These are phyloP conservation scores for Omphalotus olearius DNA, from an alignment of 1,284 basidiomycete genomes.

Conservation along the genomic window DNA sequence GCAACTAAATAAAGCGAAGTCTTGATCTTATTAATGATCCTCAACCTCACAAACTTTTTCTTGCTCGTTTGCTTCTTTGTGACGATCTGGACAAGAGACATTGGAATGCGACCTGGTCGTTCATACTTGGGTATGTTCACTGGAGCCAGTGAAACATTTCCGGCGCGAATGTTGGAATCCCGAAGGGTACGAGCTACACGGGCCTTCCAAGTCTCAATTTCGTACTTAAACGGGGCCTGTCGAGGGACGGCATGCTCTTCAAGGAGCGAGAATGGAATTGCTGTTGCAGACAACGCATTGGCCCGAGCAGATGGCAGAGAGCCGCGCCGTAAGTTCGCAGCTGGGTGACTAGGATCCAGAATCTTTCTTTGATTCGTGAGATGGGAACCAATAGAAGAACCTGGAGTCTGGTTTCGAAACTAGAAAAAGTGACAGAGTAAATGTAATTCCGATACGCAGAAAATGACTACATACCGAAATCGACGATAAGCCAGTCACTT, in stretches of 20 bases:
- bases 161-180: background rate
- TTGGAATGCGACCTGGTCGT: constrained; percentile 7
- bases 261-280: constrained; percentile 10
- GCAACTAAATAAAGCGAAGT: constrained; percentile 8
- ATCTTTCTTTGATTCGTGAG: background rate
- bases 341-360: constrained; percentile 13
- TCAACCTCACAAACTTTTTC: constrained; percentile 9
- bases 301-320: background rate
- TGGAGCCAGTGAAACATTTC: background rate
- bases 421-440: background rate
- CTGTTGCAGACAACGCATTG: background rate
- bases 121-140: constrained; percentile 7
- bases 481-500: constrained; percentile 3
- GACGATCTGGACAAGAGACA: constrained; percentile 7
- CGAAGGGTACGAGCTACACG: constrained; percentile 9
- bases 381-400: background rate
- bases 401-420: constrained; percentile 12
- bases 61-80: constrained; percentile 14
- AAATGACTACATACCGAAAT: constrained; percentile 1
- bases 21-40: constrained; percentile 12
- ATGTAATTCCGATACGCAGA: background rate
- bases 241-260: constrained; percentile 2
- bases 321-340: background rate
- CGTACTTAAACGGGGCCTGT: constrained; percentile 2
- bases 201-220: constrained; percentile 12